These are phyloP conservation scores for Coniochaeta sp. DNA, from an alignment of 2,329 filamentous ascomycete species.

Conservation along the genomic window DNA sequence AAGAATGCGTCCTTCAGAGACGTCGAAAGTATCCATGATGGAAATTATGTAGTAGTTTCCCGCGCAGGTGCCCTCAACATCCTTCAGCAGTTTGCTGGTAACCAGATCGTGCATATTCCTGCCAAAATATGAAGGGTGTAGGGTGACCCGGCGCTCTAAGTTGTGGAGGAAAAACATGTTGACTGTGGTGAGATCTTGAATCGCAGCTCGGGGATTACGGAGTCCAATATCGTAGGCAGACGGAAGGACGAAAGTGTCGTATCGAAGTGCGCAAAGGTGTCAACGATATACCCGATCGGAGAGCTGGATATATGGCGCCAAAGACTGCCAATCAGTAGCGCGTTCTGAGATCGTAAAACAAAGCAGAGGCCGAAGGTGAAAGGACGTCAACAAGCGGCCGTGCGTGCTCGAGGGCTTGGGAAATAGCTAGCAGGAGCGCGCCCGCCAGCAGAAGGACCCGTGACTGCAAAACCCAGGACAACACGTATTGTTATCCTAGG, in stretches of 20 bases:
- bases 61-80: conserved; percentile 92
- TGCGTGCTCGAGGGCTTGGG: not conserved
- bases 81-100: conserved; percentile 78
- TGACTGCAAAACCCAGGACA: not conserved
- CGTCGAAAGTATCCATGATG: conserved; percentile 93
- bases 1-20: conserved; percentile 86
- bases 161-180: conserved; percentile 98
- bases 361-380: not conserved
- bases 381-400: not conserved
- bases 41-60: conserved; percentile 97
- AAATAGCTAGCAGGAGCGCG: not conserved
- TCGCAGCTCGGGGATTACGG: not conserved
- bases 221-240: not conserved
- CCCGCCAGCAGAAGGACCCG: not conserved
- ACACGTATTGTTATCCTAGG: not conserved
- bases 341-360: not conserved
- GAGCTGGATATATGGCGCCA: not conserved
- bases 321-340: not conserved
- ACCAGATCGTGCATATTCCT: conserved; percentile 89
- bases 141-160: conserved; percentile 86
- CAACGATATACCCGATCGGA: not conserved
- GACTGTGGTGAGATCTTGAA: conserved; percentile 7
- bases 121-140: conserved; percentile 96
- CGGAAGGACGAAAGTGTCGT: not conserved
- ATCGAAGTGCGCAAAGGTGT: not conserved